Evolutionary conservation across 2,329 filamentous ascomycete genomes (phyloP).

Genomic region (Nothophaeocryptopus gaeumannii): DNA sequence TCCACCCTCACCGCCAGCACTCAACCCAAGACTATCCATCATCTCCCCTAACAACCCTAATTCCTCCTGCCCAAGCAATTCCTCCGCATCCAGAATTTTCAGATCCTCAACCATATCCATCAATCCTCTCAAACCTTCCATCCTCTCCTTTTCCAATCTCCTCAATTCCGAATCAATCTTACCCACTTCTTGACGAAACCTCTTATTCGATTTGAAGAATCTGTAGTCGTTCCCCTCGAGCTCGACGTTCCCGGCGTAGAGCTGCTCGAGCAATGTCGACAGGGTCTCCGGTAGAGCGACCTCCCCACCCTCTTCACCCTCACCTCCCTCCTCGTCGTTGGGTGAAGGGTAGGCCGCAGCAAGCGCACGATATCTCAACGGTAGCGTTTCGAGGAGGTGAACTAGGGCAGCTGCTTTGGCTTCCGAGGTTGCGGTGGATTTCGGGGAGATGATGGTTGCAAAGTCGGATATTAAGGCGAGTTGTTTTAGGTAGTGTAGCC

Average conservation of each 20-base stretch:
- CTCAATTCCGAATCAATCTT: constrained; percentile 11
- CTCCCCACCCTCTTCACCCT: background rate
- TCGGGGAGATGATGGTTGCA: background rate
- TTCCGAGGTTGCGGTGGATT: background rate
- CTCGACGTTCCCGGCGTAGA: constrained; percentile 6
- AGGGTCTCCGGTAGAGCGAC: background rate
- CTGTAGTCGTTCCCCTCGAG: constrained; percentile 9
- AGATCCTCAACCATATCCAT: constrained; percentile 11
- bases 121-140: constrained; percentile 15
- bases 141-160: constrained; percentile 10
- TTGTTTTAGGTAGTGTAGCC: constrained; percentile 10
- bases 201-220: constrained; percentile 10
- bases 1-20: background rate
- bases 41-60: constrained; percentile 9
- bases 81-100: constrained; percentile 9
- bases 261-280: background rate
- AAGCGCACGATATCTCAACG: constrained; percentile 13
- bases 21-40: constrained; percentile 16
- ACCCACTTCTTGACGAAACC: constrained; percentile 5
- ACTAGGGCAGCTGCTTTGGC: constrained; percentile 1
- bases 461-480: background rate
- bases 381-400: constrained; percentile 17
- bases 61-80: constrained; percentile 6
- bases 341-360: constrained; percentile 4
- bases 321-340: background rate